Conservation (phyloP, 306 rosid genomes). For the Castanospermum australe region DNA sequence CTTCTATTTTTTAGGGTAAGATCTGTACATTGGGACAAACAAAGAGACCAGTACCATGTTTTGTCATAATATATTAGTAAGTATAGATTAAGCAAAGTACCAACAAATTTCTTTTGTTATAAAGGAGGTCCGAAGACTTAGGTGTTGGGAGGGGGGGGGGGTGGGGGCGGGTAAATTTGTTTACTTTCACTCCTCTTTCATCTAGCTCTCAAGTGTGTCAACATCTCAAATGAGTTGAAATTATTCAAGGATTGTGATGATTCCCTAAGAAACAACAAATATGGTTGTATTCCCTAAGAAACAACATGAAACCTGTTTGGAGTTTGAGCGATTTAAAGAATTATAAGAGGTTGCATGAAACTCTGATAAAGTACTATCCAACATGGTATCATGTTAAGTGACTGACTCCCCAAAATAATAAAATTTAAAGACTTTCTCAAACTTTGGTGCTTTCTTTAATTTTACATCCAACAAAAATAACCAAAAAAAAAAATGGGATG, state of each 20-base stretch:
- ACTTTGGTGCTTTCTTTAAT: not conserved
- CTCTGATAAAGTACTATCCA: not conserved
- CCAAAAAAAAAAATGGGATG: not conserved
- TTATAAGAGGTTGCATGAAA: constrained; percentile 1
- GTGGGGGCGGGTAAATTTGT: too few relatives aligned
- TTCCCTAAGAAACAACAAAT: not conserved
- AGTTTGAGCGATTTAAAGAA: constrained; percentile 13
- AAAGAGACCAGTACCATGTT: not conserved
- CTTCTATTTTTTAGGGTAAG: not conserved
- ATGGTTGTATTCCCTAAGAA: not conserved
- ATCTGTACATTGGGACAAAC: not conserved
- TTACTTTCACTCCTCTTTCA: not conserved
- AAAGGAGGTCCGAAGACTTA: too few relatives aligned
- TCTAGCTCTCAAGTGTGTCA: not conserved
- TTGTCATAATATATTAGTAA: not conserved
- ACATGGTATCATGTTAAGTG: not conserved
- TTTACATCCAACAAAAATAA: not conserved
- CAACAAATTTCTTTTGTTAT: not conserved
- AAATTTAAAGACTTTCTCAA: not conserved
- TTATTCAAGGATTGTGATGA: not conserved
- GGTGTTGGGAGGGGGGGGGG: too few relatives aligned
- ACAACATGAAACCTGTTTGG: not conserved
- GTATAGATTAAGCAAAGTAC: not conserved
- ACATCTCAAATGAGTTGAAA: not conserved
- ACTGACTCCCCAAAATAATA: not conserved